Conservation (phyloP, 257 asterid genomes). For the Scutellaria baicalensis region DNA sequence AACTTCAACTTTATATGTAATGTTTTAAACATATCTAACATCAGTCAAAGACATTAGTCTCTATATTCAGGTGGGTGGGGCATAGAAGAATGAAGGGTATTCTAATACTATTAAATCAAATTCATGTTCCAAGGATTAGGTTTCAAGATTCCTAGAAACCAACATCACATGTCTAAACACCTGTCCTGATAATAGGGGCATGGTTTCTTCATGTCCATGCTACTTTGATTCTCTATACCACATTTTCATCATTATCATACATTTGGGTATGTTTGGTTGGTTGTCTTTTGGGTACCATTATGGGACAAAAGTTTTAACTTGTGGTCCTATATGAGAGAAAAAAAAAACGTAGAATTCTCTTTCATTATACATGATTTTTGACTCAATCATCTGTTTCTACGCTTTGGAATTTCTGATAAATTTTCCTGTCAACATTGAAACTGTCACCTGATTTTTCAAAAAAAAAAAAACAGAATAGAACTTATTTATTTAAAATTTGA, state of each 20-base stretch:
- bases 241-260: background rate
- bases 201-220: conserved; percentile 32
- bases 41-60: background rate
- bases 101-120: background rate
- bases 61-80: background rate
- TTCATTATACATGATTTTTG: no score
- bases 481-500: conserved; percentile 8
- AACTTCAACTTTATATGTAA: background rate
- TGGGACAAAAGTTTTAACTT: no score
- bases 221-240: background rate
- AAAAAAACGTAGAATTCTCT: no score
- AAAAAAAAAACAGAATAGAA: background rate
- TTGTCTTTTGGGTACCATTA: background rate
- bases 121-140: conserved; percentile 13
- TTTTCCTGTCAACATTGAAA: no score
- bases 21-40: background rate
- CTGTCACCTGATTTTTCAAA: background rate
- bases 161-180: conserved; percentile 20
- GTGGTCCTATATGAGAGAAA: no score
- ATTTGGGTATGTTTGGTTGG: background rate
- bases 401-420: no score
- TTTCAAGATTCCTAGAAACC: background rate
- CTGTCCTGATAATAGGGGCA: conserved; percentile 19
- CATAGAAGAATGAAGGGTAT: background rate
- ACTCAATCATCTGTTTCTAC: no score